Conservation (phyloP, 192 early-diverging fungal species). For the Lobosporangium transversale region DNA sequence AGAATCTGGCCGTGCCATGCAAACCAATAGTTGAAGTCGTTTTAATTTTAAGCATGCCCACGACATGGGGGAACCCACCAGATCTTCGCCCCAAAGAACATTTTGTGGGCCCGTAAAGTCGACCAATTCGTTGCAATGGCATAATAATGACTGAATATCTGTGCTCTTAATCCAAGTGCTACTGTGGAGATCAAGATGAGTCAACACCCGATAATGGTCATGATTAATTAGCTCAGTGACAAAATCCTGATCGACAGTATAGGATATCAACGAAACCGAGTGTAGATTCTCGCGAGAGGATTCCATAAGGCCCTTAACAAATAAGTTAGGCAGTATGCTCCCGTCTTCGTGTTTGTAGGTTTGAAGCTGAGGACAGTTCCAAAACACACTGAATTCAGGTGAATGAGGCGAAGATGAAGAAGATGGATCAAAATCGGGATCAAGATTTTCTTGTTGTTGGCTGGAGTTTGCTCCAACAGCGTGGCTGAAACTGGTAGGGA, state of each 20-base stretch:
- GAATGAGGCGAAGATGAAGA: background rate
- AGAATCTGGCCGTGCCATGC: slow-evolving; percentile 34
- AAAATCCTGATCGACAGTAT: slow-evolving; percentile 1
- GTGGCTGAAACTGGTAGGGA: background rate
- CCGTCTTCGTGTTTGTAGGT: background rate
- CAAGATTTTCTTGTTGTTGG: background rate
- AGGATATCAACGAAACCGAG: background rate
- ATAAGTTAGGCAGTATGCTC: background rate
- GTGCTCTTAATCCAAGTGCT: slow-evolving; percentile 13
- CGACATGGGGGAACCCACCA: background rate
- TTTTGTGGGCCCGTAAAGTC: slow-evolving; percentile 18
- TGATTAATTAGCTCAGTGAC: background rate
- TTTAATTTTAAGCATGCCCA: slow-evolving; percentile 22
- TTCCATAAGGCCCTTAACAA: slow-evolving; percentile 9
- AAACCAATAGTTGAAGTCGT: slow-evolving; percentile 9
- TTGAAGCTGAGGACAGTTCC: slow-evolving; percentile 19
- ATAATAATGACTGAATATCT: slow-evolving; percentile 11
- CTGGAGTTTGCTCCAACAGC: background rate
- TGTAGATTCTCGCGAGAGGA: background rate
- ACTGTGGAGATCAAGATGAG: slow-evolving; percentile 2
- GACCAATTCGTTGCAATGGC: slow-evolving; percentile 12
- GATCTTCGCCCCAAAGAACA: slow-evolving; percentile 32
- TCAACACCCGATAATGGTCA: background rate
- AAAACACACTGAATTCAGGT: slow-evolving; percentile 6
- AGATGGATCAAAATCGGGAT: background rate